Conservation (phyloP, 306 rosid species). For the Arachis stenosperma region DNA sequence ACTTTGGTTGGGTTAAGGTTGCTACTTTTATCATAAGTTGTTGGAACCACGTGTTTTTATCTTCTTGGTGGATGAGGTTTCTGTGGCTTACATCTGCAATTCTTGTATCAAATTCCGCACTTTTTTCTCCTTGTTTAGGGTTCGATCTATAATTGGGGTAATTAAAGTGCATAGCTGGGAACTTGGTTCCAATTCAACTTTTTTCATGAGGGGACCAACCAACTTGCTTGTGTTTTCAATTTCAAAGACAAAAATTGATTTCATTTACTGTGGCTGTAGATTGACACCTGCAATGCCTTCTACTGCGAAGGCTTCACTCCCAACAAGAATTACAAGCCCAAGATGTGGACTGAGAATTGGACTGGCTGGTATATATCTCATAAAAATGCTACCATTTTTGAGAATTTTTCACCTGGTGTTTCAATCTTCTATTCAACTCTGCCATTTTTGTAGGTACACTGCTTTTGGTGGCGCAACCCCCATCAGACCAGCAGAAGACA, state of each 20-base stretch:
- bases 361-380: slow-evolving; percentile 80
- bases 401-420: neutral
- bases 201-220: slow-evolving; percentile 3
- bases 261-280: slow-evolving; percentile 47
- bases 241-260: slow-evolving; percentile 4
- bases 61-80: slow-evolving; percentile 10
- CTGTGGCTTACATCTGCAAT: slow-evolving; percentile 3
- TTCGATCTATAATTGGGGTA: neutral
- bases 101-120: slow-evolving; percentile 12
- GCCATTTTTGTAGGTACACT: slow-evolving; percentile 66
- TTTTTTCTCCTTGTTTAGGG: slow-evolving; percentile 14
- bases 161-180: slow-evolving; percentile 1
- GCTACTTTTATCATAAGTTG: slow-evolving; percentile 21
- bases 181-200: slow-evolving; percentile 21
- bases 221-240: neutral
- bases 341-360: slow-evolving; percentile 92
- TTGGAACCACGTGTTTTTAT: no score
- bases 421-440: neutral
- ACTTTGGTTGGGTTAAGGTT: slow-evolving; percentile 40
- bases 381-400: slow-evolving; percentile 18
- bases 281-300: slow-evolving; percentile 88
- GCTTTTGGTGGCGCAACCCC: slow-evolving; percentile 87
- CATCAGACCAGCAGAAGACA: slow-evolving; percentile 85
- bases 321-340: slow-evolving; percentile 80
- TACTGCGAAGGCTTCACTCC: slow-evolving; percentile 85